A percentile compares a stretch with the other conserved stretches of the same genome.
Evolutionary conservation across 2,329 filamentous ascomycete species (phyloP).

Genomic region (Endocalyx cinctus): DNA sequence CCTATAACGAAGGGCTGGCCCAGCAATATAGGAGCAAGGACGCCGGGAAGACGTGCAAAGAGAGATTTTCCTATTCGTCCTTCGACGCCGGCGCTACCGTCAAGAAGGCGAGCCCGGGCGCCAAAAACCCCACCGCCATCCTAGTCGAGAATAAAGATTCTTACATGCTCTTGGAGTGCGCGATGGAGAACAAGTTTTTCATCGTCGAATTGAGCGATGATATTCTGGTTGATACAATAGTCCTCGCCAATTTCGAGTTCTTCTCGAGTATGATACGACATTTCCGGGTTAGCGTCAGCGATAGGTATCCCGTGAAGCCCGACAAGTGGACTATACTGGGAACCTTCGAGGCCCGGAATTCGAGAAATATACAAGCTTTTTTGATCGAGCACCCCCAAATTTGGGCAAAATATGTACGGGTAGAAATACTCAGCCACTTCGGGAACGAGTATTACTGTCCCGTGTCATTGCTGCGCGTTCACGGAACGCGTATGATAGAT

Average conservation of each 20-base stretch:
- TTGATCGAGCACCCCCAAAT: conserved; percentile 91
- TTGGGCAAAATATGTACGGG: conserved; percentile 86
- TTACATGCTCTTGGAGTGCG: conserved; percentile 94
- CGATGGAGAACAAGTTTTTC: conserved; percentile 82
- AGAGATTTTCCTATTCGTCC: conserved; percentile 94
- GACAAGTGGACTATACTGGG: conserved; percentile 91
- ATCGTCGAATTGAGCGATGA: conserved; percentile 90
- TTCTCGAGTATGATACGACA: conserved; percentile 95
- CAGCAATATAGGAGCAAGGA: conserved; percentile 73
- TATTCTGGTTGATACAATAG: conserved; percentile 84
- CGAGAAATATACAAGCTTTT: conserved; percentile 90
- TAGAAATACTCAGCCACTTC: conserved; percentile 91
- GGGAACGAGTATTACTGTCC: conserved; percentile 97
- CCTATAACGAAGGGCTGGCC: conserved; percentile 45
- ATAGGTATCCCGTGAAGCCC: conserved; percentile 86
- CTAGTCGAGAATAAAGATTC: conserved; percentile 96
- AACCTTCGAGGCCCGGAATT: conserved; percentile 86
- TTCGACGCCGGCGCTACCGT: conserved; percentile 95
- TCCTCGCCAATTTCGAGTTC: conserved; percentile 98
- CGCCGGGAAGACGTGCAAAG: conserved; percentile 95
- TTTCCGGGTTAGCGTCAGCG: conserved; percentile 88
- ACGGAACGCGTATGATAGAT: conserved; percentile 95
- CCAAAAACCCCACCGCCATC: conserved; percentile 83
- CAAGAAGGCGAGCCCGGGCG: conserved; percentile 80
- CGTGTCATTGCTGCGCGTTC: conserved; percentile 81